A percentile compares a stretch with the other conserved stretches of the same genome.
Conservation (phyloP, 306 rosid genomes). For the Herpetospermum pedunculosum region DNA sequence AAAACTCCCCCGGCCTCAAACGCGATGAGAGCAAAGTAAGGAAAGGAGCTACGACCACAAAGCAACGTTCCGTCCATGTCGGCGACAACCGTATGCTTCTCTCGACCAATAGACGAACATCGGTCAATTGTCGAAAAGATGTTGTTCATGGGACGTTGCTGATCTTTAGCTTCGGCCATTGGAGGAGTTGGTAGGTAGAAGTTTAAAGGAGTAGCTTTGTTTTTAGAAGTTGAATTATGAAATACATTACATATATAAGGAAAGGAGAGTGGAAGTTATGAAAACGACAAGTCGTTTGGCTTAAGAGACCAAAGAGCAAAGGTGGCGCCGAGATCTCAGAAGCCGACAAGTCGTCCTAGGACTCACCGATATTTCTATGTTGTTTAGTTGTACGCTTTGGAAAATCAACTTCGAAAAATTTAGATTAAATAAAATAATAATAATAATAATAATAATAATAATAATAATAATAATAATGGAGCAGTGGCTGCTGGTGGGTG, state of each 20-base stretch:
- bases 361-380: constrained; percentile 2
- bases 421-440: not conserved
- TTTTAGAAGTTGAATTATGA: not conserved
- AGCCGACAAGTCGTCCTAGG: not conserved
- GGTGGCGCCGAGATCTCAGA: not conserved
- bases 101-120: constrained; percentile 49
- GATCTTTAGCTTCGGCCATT: not conserved
- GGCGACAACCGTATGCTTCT: constrained; percentile 60
- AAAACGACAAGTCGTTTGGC: not conserved
- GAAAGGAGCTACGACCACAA: constrained; percentile 64
- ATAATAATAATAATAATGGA: too few species aligned
- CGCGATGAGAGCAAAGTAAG: constrained; percentile 66
- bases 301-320: not conserved
- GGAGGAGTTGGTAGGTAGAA: not conserved
- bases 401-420: not conserved
- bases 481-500: not conserved
- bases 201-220: not conserved
- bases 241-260: not conserved
- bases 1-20: constrained; percentile 68
- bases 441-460: too few species aligned
- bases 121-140: constrained; percentile 38
- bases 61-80: constrained; percentile 89
- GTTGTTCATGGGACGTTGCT: not conserved
- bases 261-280: not conserved
- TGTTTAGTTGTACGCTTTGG: not conserved